Conservation (phyloP, 352 stramenopile species). For the Phytophthora brassicae region DNA sequence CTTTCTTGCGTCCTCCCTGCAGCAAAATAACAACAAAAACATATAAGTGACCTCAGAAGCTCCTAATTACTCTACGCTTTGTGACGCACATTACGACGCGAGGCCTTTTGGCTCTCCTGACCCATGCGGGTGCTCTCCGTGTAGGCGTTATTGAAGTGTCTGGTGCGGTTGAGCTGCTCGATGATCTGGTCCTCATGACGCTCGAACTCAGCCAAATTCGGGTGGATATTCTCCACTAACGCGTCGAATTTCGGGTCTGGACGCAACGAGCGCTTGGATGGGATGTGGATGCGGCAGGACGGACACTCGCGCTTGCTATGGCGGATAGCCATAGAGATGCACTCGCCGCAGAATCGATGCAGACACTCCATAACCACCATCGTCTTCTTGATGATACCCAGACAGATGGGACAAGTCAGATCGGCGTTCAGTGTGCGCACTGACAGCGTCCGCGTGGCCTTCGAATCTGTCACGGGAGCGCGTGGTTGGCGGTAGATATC, state of each 20-base stretch:
- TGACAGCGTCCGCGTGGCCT: slow-evolving; percentile 58
- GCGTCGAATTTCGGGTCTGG: slow-evolving; percentile 85
- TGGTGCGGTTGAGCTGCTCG: slow-evolving; percentile 69
- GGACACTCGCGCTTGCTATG: slow-evolving; percentile 88
- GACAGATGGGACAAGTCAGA: slow-evolving; percentile 87
- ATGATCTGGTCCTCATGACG: slow-evolving; percentile 82
- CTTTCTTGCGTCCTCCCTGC: slow-evolving; percentile 30
- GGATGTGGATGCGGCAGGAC: slow-evolving; percentile 89
- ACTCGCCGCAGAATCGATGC: slow-evolving; percentile 90
- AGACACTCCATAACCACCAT: slow-evolving; percentile 91
- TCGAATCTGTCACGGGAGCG: slow-evolving; percentile 53
- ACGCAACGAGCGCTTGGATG: slow-evolving; percentile 81
- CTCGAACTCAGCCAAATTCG: slow-evolving; percentile 80
- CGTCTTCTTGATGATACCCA: slow-evolving; percentile 84
- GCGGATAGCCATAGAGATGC: slow-evolving; percentile 87
- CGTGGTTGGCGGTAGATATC: slow-evolving; percentile 86
- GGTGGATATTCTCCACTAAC: slow-evolving; percentile 86
- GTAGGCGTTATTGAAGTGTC: slow-evolving; percentile 84
- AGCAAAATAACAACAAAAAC: neutral
- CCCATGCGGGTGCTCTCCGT: slow-evolving; percentile 76
- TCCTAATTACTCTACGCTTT: neutral
- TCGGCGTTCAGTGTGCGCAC: slow-evolving; percentile 78
- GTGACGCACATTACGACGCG: slow-evolving; percentile 45
- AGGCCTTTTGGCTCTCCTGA: slow-evolving; percentile 63
- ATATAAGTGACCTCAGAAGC: neutral